Evolutionary conservation across 306 rosid genomes (phyloP).

Genomic region (Prunus persica): DNA sequence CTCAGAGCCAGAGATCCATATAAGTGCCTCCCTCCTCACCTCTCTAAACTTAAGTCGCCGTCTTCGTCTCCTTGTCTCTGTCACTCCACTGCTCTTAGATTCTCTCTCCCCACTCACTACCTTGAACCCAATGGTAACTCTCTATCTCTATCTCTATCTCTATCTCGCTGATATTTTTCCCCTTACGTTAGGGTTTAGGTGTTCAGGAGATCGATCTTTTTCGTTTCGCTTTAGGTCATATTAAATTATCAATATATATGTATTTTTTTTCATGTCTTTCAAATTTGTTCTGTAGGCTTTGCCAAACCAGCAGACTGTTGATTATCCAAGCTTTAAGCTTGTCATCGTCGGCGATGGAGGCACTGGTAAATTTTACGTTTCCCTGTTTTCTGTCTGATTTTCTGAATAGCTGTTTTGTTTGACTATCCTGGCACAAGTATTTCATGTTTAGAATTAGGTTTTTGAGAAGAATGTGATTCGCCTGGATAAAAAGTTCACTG

Average conservation of each 20-base stretch:
- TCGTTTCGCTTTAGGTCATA: not conserved
- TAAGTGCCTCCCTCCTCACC: not conserved
- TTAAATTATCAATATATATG: not conserved
- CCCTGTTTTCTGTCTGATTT: not conserved
- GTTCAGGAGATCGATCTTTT: constrained; percentile 11
- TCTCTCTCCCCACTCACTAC: not conserved
- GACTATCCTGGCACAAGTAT: not conserved
- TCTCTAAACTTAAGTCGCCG: constrained; percentile 2
- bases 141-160: not conserved
- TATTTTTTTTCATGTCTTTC: not conserved
- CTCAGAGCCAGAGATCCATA: constrained; percentile 3
- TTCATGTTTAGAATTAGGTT: not conserved
- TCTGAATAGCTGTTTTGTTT: not conserved
- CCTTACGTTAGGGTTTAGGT: not conserved
- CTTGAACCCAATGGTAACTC: constrained; percentile 21
- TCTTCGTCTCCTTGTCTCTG: not conserved
- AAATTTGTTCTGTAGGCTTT: constrained; percentile 38
- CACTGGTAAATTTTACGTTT: constrained; percentile 35
- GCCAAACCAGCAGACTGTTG: constrained; percentile 48
- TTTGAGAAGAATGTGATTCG: not conserved
- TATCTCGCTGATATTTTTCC: not conserved
- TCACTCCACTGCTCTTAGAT: not conserved
- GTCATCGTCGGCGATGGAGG: constrained; percentile 82
- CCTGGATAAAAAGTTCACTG: not conserved
- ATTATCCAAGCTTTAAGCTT: constrained; percentile 74